Conservation (phyloP, 2,329 filamentous ascomycete species). For the Beauveria scarabaeidicola region DNA sequence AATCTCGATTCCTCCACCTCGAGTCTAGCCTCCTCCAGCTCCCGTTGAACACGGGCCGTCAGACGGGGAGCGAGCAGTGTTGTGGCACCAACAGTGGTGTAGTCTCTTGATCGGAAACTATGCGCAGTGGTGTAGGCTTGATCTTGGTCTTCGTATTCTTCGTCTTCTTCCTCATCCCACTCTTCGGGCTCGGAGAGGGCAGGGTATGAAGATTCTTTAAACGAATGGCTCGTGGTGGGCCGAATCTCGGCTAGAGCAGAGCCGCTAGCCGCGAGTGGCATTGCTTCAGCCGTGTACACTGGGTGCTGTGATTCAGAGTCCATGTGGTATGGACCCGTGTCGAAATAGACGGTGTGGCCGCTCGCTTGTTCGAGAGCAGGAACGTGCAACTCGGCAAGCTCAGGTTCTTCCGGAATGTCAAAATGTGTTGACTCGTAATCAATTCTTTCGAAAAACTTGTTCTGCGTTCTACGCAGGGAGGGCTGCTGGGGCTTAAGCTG, state of each 20-base stretch:
- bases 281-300: constrained; percentile 3
- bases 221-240: constrained; percentile 1
- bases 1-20: constrained; percentile 62
- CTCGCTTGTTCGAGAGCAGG: constrained; percentile 14
- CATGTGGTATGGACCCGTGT: constrained; percentile 19
- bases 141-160: constrained; percentile 48
- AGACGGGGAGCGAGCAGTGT: constrained; percentile 63
- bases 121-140: constrained; percentile 72
- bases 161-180: constrained; percentile 73
- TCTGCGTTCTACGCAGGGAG: constrained; percentile 35
- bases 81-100: constrained; percentile 43
- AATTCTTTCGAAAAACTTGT: constrained; percentile 27
- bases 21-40: constrained; percentile 58
- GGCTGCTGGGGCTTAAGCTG: constrained; percentile 37
- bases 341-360: constrained; percentile 20
- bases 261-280: not conserved
- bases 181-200: constrained; percentile 47
- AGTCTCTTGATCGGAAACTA: constrained; percentile 62
- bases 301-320: constrained; percentile 18
- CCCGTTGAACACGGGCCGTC: constrained; percentile 59
- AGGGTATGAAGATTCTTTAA: constrained; percentile 12
- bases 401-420: constrained; percentile 12
- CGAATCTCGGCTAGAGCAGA: not conserved
- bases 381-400: constrained; percentile 4
- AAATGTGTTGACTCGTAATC: constrained; percentile 10